Base-by-base conservation (phyloP, 345 rosid genomes). In the Cardamine occulta region DNA sequence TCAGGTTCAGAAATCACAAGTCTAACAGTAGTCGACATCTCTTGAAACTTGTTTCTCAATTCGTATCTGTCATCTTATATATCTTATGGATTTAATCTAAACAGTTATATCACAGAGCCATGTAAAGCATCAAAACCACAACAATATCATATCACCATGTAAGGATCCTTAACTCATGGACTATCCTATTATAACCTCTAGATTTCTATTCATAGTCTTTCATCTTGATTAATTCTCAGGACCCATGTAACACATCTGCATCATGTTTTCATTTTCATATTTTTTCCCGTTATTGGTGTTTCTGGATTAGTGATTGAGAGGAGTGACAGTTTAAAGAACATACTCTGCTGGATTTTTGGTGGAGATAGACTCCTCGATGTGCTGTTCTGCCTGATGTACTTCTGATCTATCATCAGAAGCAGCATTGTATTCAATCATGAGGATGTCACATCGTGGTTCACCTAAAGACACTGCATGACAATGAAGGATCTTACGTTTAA, bases 391-490 rank as follows among this genome's bases (percentile, higher is more conserved):
- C 74, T 80, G 83, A 49, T 67, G 62, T 44, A 78, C 81, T 63
- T 80, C 85, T 51, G 85, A 83, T 68, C 80, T 81, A 69, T 83
- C 83, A 60, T 73, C 80, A 70, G 77, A 45, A 63, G 79, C 82
- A 61, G 44, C 40, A 71, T 55, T 59, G 24, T 80, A 75, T 73
- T 70, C 54, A 18, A 60, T 76, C 70, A 3, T 58, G 69, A 65
- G 40, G 23, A 66, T 72, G 70, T 60, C 74, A 70, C 53, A 56
- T 13, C 18, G 56, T 53, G 63, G 73, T 68, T 61, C 68, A 26
- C 72, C 63, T 42, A 57, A 72, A 55, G 67, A 54, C 70, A 68
- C 94, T 88, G 80, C 28, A 83, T 12, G 26, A 64, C 75, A 73
- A 31, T 72, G 48, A 6, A 12, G 8, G 24, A 48, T 29, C 28